Evolutionary conservation across 192 early-diverging fungal species (phyloP), one percentile per base, ranked within the genome.

Genomic region (Podila clonocystis): DNA sequence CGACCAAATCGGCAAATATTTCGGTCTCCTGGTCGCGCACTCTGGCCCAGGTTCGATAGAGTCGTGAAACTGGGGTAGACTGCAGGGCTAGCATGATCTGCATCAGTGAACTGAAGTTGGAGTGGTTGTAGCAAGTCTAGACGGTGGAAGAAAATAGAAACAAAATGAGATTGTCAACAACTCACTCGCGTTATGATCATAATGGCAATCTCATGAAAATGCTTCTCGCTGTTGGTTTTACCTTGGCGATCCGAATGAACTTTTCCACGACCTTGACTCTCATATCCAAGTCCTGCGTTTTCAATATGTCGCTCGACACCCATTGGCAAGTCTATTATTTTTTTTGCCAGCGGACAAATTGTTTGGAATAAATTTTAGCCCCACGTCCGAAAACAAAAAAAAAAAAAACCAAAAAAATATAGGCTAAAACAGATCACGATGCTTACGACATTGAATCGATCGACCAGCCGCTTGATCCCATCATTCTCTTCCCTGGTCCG

Each of bases 181-280:
- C n/a, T 24, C 50, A 2, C 6, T 9, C 3, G 24, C 22, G 11
- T 15, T 0, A 45, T 41, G 38, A 7, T 7, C 9, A 45, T 45
- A 45, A 17, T 9, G 13, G 15, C 13, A 1, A 45, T 36, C 41
- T 15, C 11, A 45, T 45, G 41, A 15, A 12, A 45, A 45, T 8
- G 41, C 11, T 45, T 45, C 41, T 45, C 15, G 41, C 41, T 45
- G 13, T 3, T 45, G 41, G 41, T 1, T 12, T 62, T 77, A 87
- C 88, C 58, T 88, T 82, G 2, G 90, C 90, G 22, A 91, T 80
- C 20, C 87, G 83, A 65, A 91, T 91, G 41, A 91, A 89, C 55
- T 91, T 90, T 68, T 90, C 89, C 30, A 91, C 83, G 0, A 90
- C 85, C 55, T 70, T 80, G 34, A 84, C 88, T 48, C 90, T 76